These are phyloP conservation scores for Pseudogymnoascus sp. DNA, from an alignment of 2,329 filamentous ascomycete species.

Conservation along the genomic window DNA sequence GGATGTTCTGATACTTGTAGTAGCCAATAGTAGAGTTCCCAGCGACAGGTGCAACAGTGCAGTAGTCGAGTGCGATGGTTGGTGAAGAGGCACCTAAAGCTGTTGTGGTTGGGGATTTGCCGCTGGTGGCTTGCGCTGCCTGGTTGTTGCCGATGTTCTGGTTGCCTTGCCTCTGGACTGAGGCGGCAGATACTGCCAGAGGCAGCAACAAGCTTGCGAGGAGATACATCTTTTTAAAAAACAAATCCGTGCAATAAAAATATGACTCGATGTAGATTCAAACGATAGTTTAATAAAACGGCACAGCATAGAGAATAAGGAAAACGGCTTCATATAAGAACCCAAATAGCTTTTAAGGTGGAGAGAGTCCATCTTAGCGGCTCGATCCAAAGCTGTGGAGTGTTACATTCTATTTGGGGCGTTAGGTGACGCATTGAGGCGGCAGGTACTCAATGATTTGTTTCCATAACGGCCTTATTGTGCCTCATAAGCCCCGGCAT, in stretches of 20 bases:
- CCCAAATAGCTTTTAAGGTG: background rate
- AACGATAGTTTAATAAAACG: background rate
- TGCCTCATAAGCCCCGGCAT: background rate
- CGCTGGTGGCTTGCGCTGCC: background rate
- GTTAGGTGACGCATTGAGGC: background rate
- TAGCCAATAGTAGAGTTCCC: constrained; percentile 22
- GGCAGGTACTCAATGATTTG: background rate
- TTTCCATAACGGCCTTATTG: background rate
- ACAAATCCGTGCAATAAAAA: background rate
- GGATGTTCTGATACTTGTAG: constrained; percentile 31
- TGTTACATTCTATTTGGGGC: background rate
- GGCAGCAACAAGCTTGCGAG: background rate
- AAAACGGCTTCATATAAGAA: background rate
- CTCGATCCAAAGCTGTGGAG: background rate
- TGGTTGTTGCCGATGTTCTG: background rate
- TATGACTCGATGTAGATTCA: background rate
- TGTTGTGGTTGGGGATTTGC: background rate
- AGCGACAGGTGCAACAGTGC: constrained; percentile 19
- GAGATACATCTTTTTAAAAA: background rate
- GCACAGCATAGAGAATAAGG: background rate
- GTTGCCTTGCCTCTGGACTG: background rate
- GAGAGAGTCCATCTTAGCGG: background rate
- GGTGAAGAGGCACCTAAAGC: constrained; percentile 7
- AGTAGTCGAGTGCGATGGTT: constrained; percentile 25
- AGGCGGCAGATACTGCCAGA: background rate